A percentile compares a stretch with the other conserved stretches of the same genome.
These are phyloP conservation scores for Mucor sp. DNA, from an alignment of 371 early-diverging fungal species.

Conservation along the genomic window DNA sequence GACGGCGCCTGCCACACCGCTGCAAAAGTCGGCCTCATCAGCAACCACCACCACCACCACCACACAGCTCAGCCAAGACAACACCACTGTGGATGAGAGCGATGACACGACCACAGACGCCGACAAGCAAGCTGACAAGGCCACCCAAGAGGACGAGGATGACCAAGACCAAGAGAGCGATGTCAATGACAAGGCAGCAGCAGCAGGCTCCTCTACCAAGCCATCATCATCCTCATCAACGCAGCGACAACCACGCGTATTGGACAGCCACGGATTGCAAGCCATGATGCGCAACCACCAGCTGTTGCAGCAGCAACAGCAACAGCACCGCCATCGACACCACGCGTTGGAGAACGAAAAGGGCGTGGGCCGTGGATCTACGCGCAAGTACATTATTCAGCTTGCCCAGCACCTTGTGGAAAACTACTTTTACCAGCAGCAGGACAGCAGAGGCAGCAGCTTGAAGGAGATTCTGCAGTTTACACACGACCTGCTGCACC, in stretches of 20 bases:
- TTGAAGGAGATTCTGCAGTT: constrained; percentile 33
- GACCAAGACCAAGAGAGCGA: constrained; percentile 4
- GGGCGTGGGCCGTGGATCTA: constrained; percentile 41
- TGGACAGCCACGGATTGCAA: constrained; percentile 34
- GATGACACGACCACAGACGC: constrained; percentile 12
- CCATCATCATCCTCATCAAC: neutral
- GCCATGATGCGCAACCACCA: constrained; percentile 36
- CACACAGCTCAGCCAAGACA: neutral
- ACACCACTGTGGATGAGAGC: constrained; percentile 13
- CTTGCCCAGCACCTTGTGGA: constrained; percentile 32
- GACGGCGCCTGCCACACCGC: neutral
- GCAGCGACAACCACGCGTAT: constrained; percentile 17
- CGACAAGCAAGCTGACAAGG: neutral
- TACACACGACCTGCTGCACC: constrained; percentile 17
- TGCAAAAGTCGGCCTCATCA: neutral
- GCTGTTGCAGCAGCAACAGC: constrained; percentile 10
- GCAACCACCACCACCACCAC: neutral
- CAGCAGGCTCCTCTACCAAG: neutral
- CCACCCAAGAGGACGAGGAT: neutral
- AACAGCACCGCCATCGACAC: constrained; percentile 2
- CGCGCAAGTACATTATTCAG: constrained; percentile 37
- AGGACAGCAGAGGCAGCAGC: constrained; percentile 12
- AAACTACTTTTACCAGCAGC: constrained; percentile 11
- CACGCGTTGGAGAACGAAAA: constrained; percentile 25
- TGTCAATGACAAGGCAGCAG: neutral